These are phyloP conservation scores for Ophiostoma pallidulum DNA, from an alignment of 2,329 filamentous ascomycete genomes.

Conservation along the genomic window DNA sequence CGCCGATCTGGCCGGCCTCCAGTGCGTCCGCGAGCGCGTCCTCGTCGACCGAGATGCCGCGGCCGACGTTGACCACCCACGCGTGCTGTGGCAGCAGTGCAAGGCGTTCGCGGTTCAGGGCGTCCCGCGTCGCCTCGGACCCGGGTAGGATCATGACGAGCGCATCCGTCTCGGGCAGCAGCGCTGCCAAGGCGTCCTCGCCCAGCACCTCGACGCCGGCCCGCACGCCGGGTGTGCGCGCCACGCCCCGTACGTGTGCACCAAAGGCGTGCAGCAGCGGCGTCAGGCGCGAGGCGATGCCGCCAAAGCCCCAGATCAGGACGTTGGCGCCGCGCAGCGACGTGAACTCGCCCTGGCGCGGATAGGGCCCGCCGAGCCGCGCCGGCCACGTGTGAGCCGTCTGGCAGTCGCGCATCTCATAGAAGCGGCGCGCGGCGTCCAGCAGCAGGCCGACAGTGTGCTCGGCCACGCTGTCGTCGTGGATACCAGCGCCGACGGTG, in stretches of 20 bases:
- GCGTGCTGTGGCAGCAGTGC: constrained; percentile 30
- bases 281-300: constrained; percentile 36
- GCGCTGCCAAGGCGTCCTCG: constrained; percentile 29
- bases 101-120: constrained; percentile 30
- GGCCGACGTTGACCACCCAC: constrained; percentile 37
- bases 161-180: constrained; percentile 35
- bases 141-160: constrained; percentile 41
- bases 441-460: constrained; percentile 34
- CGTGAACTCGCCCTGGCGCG: constrained; percentile 31
- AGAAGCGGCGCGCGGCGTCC: constrained; percentile 29
- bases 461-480: constrained; percentile 38
- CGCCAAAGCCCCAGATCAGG: constrained; percentile 40
- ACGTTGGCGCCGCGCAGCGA: constrained; percentile 34
- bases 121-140: constrained; percentile 30
- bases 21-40: constrained; percentile 38
- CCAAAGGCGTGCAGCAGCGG: constrained; percentile 36
- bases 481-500: constrained; percentile 36
- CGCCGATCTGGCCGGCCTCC: constrained; percentile 33
- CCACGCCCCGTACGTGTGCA: constrained; percentile 49
- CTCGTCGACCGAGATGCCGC: constrained; percentile 40
- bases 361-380: constrained; percentile 31
- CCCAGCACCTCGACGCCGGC: constrained; percentile 34
- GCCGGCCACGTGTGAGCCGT: constrained; percentile 33
- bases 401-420: constrained; percentile 36
- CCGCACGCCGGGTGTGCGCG: constrained; percentile 46